Evolutionary conservation across 2,329 filamentous ascomycete genomes (phyloP).

Genomic region (Aspergillus ustus): DNA sequence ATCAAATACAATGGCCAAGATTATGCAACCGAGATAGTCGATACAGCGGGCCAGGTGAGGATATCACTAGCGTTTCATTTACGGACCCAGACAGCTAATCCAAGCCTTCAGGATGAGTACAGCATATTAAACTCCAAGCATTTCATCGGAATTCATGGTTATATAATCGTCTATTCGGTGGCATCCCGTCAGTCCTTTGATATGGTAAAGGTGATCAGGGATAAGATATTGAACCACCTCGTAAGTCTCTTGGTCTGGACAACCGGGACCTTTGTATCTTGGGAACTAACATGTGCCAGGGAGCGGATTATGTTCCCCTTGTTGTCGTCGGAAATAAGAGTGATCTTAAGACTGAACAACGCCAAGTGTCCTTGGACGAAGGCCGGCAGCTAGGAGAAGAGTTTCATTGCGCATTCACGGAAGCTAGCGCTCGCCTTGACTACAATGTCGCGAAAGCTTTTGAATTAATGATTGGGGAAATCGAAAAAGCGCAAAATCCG

Average conservation of each 20-base stretch:
- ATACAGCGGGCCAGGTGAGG: conserved; percentile 89
- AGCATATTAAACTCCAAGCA: conserved; percentile 98
- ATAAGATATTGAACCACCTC: conserved; percentile 96
- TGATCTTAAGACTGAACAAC: conserved; percentile 88
- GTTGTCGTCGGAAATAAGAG: conserved; percentile 97
- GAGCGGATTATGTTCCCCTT: conserved; percentile 88
- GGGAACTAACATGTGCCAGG: conserved; percentile 55
- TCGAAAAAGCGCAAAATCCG: conserved; percentile 92
- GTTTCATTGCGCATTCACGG: conserved; percentile 90
- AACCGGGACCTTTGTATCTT: background rate
- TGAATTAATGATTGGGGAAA: conserved; percentile 90
- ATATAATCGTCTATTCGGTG: conserved; percentile 98
- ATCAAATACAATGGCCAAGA: conserved; percentile 94
- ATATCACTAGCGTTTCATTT: background rate
- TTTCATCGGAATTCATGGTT: conserved; percentile 98
- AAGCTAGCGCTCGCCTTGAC: conserved; percentile 91
- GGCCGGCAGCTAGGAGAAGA: conserved; percentile 83
- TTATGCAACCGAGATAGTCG: conserved; percentile 94
- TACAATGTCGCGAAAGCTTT: conserved; percentile 93
- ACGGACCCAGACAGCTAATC: conserved; percentile 21
- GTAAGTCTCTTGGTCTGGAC: conserved; percentile 55
- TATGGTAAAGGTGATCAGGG: conserved; percentile 93
- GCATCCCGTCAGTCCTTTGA: conserved; percentile 92
- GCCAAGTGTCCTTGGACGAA: conserved; percentile 85
- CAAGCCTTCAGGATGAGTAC: conserved; percentile 79